A percentile compares a stretch with the other conserved stretches of the same genome.
Evolutionary conservation across 225 moss, liverwort and hornwort species (phyloP).

Genomic region (Polytrichum formosum): DNA sequence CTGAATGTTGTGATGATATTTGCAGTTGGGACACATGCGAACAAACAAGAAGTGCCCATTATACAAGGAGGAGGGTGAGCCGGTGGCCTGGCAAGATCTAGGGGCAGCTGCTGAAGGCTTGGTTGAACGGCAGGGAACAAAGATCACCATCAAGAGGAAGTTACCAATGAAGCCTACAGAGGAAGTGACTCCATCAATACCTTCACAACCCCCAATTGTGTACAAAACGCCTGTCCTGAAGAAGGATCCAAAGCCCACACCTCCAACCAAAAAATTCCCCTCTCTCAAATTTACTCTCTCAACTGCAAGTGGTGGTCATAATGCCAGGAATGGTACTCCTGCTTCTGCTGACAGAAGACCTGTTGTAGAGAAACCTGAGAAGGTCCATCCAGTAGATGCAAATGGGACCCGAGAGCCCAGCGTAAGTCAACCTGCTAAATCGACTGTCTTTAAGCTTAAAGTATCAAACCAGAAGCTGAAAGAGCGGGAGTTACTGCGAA

Average conservation of each 20-base stretch:
- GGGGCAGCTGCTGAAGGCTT: slow-evolving; percentile 48
- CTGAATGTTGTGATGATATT: background rate
- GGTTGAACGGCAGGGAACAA: slow-evolving; percentile 63
- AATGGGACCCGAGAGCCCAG: background rate
- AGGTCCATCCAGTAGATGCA: background rate
- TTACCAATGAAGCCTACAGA: slow-evolving; percentile 32
- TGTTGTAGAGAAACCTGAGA: background rate
- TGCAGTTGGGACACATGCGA: slow-evolving; percentile 70
- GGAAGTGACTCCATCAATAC: slow-evolving; percentile 36
- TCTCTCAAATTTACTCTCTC: slow-evolving; percentile 58
- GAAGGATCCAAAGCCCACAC: slow-evolving; percentile 11
- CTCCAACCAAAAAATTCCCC: slow-evolving; percentile 24
- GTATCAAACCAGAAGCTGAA: slow-evolving; percentile 2
- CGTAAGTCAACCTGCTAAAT: background rate
- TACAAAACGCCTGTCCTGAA: slow-evolving; percentile 1
- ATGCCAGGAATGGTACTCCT: background rate
- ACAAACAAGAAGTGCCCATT: slow-evolving; percentile 74
- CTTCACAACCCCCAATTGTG: slow-evolving; percentile 13
- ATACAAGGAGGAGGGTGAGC: slow-evolving; percentile 65
- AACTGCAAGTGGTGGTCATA: slow-evolving; percentile 17
- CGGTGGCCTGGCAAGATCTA: slow-evolving; percentile 35
- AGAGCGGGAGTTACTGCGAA: background rate
- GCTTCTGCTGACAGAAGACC: background rate
- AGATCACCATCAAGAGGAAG: slow-evolving; percentile 61
- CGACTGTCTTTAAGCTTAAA: slow-evolving; percentile 5